Percentiles rank a stretch among this genome's conserved stretches.
These are phyloP conservation scores for Sporothrix euskadiensis DNA, from an alignment of 2,329 filamentous ascomycete genomes.

Conservation along the genomic window DNA sequence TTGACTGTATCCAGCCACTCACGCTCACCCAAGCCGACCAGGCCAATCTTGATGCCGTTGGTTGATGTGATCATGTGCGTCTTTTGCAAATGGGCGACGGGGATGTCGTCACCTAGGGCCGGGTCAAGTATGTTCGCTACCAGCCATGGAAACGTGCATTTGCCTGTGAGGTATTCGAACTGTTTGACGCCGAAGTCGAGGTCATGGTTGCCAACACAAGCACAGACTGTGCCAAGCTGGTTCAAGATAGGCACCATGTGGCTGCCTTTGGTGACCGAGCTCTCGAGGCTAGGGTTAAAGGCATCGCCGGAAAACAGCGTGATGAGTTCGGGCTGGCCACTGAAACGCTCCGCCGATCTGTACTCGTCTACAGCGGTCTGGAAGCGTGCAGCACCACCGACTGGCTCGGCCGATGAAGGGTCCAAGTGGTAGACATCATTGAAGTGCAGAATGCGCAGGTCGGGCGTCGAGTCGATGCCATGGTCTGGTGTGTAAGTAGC, in stretches of 20 bases:
- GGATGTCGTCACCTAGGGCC: conserved; percentile 70
- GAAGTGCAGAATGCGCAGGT: conserved; percentile 82
- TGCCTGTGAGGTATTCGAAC: conserved; percentile 68
- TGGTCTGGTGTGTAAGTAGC: conserved; percentile 36
- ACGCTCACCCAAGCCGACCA: conserved; percentile 82
- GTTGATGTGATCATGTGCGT: conserved; percentile 76
- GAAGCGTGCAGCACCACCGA: conserved; percentile 80
- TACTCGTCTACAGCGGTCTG: conserved; percentile 78
- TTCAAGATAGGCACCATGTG: conserved; percentile 91
- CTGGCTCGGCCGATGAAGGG: conserved; percentile 70
- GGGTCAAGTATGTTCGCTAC: conserved; percentile 86
- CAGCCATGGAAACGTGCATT: conserved; percentile 86
- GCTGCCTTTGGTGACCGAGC: conserved; percentile 81
- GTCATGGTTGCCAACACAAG: conserved; percentile 91
- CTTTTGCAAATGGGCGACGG: conserved; percentile 73
- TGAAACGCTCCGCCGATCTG: conserved; percentile 59
- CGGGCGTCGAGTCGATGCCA: conserved; percentile 49
- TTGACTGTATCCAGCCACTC: conserved; percentile 93
- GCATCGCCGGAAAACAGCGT: conserved; percentile 90
- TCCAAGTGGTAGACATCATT: conserved; percentile 96
- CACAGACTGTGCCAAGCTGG: conserved; percentile 70
- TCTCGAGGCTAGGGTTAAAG: conserved; percentile 89
- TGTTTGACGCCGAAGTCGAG: conserved; percentile 87
- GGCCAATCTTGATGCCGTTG: conserved; percentile 81
- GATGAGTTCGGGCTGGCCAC: conserved; percentile 64